phyloP scores from a whole-genome alignment of 805 yeast genomes.

The Suhomyces tanzawaensis region DNA sequence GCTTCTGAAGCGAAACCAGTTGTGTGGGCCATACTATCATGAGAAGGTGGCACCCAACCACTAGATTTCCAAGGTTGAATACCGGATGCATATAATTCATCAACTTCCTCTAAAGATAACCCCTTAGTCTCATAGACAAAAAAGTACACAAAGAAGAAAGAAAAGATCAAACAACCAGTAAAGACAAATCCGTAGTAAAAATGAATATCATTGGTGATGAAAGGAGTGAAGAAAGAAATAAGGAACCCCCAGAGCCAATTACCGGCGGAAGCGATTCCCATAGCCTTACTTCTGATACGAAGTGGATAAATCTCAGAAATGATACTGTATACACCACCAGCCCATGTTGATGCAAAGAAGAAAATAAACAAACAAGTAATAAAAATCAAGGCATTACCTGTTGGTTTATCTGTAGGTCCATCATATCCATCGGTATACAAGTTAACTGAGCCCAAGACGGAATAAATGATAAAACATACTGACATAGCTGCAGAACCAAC shows the following conservation, averaged over 20 bases:
- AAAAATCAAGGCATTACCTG: constrained; percentile 63
- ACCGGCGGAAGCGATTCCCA: constrained; percentile 29
- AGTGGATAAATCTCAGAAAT: constrained; percentile 69
- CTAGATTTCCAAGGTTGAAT: constrained; percentile 40
- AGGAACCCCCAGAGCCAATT: constrained; percentile 30
- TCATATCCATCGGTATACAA: constrained; percentile 41
- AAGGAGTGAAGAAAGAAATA: constrained; percentile 61
- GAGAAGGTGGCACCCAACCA: constrained; percentile 49
- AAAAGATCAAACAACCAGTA: constrained; percentile 59
- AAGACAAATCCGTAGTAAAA: constrained; percentile 66
- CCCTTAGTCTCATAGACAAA: constrained; percentile 78
- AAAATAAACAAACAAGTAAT: constrained; percentile 63
- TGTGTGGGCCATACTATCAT: constrained; percentile 32
- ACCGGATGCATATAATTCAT: constrained; percentile 54
- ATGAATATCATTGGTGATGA: constrained; percentile 56
- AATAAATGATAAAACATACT: constrained; percentile 55
- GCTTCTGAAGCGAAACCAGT: constrained; percentile 37
- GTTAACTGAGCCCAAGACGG: constrained; percentile 56
- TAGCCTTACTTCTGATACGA: constrained; percentile 52
- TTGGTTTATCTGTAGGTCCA: constrained; percentile 42
- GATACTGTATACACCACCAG: constrained; percentile 65
- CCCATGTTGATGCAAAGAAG: constrained; percentile 75
- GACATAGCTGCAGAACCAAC: constrained; percentile 48
- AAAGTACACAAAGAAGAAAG: constrained; percentile 68
- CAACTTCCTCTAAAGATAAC: constrained; percentile 77